Evolutionary conservation across 768 basidiomycete species (phyloP).

Genomic region (Collybia mongolica): DNA sequence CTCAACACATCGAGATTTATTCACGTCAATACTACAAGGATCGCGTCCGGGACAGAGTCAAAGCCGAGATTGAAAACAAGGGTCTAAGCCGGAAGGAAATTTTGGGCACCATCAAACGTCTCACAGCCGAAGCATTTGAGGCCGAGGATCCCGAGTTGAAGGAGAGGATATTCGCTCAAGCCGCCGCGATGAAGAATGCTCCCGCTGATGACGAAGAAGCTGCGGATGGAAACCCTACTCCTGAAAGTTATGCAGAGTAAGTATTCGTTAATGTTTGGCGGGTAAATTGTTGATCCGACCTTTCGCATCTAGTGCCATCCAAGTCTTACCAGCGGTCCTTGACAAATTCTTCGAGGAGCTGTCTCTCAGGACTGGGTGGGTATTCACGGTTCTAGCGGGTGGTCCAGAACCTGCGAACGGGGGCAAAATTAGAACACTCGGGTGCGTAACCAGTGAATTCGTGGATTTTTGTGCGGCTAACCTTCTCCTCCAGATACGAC

Average conservation of each 20-base stretch:
- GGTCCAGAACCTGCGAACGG: neutral
- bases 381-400: neutral
- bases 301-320: neutral
- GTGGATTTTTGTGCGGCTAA: neutral
- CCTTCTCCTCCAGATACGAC: neutral
- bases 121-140: too few species aligned
- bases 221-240: too few species aligned
- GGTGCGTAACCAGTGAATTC: neutral
- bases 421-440: neutral
- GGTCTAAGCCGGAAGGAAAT: neutral
- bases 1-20: neutral
- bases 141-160: too few species aligned
- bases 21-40: neutral
- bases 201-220: too few species aligned
- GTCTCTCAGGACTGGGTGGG: neutral
- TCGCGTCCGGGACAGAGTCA: neutral
- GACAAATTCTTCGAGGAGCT: neutral
- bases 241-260: too few species aligned
- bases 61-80: neutral
- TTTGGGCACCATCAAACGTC: too few species aligned
- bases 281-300: too few species aligned
- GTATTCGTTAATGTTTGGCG: too few species aligned
- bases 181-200: too few species aligned
- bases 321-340: neutral
- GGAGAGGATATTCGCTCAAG: too few species aligned